phyloP scores from a whole-genome alignment of 225 moss, liverwort and hornwort species.

The Bryoerythrophyllum caledonicum region DNA sequence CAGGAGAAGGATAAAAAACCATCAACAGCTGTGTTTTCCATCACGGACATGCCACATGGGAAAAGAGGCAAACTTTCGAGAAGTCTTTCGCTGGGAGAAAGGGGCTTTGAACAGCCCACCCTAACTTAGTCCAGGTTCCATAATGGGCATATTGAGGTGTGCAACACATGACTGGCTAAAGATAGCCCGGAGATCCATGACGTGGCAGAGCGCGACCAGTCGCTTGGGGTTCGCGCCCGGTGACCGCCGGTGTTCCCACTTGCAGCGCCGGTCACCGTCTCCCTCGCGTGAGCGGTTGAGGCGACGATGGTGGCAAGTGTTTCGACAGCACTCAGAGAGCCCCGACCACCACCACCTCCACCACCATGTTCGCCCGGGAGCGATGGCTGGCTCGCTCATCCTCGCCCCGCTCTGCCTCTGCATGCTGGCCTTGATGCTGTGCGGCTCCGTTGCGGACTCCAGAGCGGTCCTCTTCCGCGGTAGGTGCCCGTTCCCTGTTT shows the following conservation, averaged over 20 bases:
- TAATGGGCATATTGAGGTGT: background rate
- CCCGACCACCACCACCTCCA: too few species aligned
- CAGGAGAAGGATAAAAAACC: too few species aligned
- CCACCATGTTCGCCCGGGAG: slow-evolving; percentile 25
- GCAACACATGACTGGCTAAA: background rate
- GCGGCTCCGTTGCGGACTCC: slow-evolving; percentile 31
- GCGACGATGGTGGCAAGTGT: too few species aligned
- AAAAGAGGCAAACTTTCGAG: background rate
- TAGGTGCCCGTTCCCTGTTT: background rate
- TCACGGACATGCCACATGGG: background rate
- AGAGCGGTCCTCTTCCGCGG: slow-evolving; percentile 14
- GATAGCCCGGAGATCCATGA: background rate
- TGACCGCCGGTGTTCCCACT: background rate
- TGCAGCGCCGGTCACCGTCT: background rate
- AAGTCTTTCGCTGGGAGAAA: background rate
- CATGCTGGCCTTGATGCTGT: slow-evolving; percentile 25
- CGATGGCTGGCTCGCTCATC: slow-evolving; percentile 30
- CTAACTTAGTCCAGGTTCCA: slow-evolving; percentile 11
- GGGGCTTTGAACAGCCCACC: background rate
- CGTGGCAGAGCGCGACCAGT: background rate
- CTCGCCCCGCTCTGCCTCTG: slow-evolving; percentile 31
- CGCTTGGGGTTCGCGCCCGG: background rate
- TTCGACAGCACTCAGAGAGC: too few species aligned
- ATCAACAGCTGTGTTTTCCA: background rate
- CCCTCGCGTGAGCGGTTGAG: background rate